Evolutionary conservation across 441 rosid genomes (phyloP).

Genomic region (Bocquillonia castaneifolia): DNA sequence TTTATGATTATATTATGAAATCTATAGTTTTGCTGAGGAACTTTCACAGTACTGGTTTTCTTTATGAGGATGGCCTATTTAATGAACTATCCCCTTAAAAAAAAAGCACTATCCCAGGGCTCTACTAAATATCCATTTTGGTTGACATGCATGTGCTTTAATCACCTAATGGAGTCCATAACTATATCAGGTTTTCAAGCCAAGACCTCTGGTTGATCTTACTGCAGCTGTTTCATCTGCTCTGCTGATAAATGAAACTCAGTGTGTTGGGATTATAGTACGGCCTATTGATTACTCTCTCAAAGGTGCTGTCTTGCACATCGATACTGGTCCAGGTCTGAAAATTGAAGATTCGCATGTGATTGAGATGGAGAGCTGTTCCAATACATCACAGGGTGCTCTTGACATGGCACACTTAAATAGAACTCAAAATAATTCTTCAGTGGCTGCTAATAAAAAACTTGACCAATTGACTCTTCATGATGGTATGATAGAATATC

Average conservation of each 20-base stretch:
- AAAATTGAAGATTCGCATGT: slow-evolving; percentile 64
- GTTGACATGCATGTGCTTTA: slow-evolving; percentile 6
- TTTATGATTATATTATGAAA: not conserved
- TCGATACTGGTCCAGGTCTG: slow-evolving; percentile 96
- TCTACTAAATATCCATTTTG: slow-evolving; percentile 9
- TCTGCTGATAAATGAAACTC: slow-evolving; percentile 84
- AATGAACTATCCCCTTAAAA: too few species aligned
- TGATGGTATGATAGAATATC: slow-evolving; percentile 68
- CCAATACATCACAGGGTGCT: slow-evolving; percentile 30
- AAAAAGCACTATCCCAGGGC: not conserved
- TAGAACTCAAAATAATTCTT: slow-evolving; percentile 25
- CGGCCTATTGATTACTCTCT: slow-evolving; percentile 77
- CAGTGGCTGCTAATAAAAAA: slow-evolving; percentile 39
- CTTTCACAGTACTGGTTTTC: slow-evolving; percentile 4
- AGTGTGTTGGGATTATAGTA: slow-evolving; percentile 83
- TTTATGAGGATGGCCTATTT: not conserved
- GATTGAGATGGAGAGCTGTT: slow-evolving; percentile 81
- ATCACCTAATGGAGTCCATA: slow-evolving; percentile 28
- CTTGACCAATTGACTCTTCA: slow-evolving; percentile 53
- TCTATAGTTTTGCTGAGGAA: not conserved
- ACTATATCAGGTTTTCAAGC: slow-evolving; percentile 66
- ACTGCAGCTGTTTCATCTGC: slow-evolving; percentile 84
- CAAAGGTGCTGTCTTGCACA: slow-evolving; percentile 76
- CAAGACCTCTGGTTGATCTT: slow-evolving; percentile 96
- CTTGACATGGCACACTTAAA: slow-evolving; percentile 25